Percentiles rank a stretch among this genome's conserved stretches.
Evolutionary conservation across 495 filamentous ascomycete species (phyloP).

Genomic region (Poronia punctata): DNA sequence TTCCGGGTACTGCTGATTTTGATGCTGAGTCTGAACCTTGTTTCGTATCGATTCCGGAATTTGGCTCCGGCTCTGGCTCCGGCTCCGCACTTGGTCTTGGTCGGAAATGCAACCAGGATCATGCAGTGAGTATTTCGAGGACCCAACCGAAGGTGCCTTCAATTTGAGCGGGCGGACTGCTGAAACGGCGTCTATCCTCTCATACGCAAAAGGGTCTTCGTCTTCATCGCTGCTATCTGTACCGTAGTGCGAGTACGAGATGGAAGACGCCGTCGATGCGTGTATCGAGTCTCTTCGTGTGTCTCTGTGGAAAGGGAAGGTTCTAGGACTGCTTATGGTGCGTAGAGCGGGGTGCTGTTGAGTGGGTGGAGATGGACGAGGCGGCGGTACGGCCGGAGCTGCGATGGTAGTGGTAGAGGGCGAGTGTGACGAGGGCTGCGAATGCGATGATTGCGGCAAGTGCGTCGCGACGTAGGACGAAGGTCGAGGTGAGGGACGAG

Average conservation of each 20-base stretch:
- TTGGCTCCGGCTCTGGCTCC: not conserved
- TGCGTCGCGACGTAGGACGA: conserved; percentile 14
- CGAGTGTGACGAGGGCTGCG: too few species aligned
- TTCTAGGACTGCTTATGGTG: conserved; percentile 23
- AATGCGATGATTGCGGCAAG: too few species aligned
- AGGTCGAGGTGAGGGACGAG: conserved; percentile 20
- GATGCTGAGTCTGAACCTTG: not conserved
- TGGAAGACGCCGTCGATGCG: conserved; percentile 39
- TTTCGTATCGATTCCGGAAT: too few species aligned
- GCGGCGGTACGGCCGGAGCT: conserved; percentile 30
- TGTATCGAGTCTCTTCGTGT: conserved; percentile 49
- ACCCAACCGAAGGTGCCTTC: conserved; percentile 15
- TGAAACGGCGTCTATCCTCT: conserved; percentile 25
- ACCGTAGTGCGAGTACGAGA: conserved; percentile 38
- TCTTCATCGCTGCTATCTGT: conserved; percentile 31
- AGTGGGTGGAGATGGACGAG: conserved; percentile 34
- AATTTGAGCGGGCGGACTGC: conserved; percentile 18
- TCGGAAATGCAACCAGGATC: conserved; percentile 5
- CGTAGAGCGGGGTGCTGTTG: conserved; percentile 44
- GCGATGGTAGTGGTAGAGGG: conserved; percentile 2
- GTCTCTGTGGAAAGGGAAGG: conserved; percentile 16
- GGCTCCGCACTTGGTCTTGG: too few species aligned
- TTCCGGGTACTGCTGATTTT: not conserved
- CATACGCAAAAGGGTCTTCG: conserved; percentile 23
- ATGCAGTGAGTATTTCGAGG: conserved; percentile 18